phyloP scores from a whole-genome alignment of 805 yeast genomes.

The Candida caryicola region DNA sequence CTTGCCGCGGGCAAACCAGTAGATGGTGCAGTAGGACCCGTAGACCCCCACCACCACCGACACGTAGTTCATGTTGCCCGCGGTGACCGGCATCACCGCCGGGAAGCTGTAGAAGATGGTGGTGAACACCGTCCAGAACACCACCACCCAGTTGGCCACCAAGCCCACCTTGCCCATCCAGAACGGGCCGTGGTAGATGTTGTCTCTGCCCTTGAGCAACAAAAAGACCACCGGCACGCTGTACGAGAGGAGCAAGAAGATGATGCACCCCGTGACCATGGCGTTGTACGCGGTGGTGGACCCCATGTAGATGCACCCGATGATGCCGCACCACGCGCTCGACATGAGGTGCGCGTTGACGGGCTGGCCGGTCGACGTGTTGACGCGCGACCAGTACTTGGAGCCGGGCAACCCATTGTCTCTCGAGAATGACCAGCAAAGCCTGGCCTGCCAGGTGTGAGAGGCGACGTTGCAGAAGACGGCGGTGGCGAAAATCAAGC shows the following conservation, averaged over 20 bases:
- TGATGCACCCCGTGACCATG: constrained; percentile 58
- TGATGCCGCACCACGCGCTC: constrained; percentile 48
- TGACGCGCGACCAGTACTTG: constrained; percentile 47
- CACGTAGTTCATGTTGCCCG: constrained; percentile 66
- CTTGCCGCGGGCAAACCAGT: constrained; percentile 50
- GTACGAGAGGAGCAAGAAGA: constrained; percentile 57
- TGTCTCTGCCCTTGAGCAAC: constrained; percentile 47
- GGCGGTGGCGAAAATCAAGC: constrained; percentile 51
- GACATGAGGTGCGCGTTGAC: constrained; percentile 58
- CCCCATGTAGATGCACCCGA: constrained; percentile 63
- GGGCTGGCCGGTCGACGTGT: constrained; percentile 51
- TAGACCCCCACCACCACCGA: constrained; percentile 49
- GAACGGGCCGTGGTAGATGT: constrained; percentile 60
- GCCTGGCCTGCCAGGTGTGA: constrained; percentile 67
- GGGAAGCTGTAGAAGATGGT: constrained; percentile 66
- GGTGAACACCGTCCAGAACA: constrained; percentile 59
- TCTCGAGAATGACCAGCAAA: constrained; percentile 67
- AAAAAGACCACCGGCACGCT: constrained; percentile 52
- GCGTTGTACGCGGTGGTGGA: constrained; percentile 68
- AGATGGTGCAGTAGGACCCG: constrained; percentile 41
- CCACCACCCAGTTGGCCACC: constrained; percentile 47
- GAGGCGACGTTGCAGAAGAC: constrained; percentile 58
- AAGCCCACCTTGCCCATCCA: constrained; percentile 60
- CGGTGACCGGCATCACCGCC: constrained; percentile 56
- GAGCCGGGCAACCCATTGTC: constrained; percentile 63